Evolutionary conservation across 2,329 filamentous ascomycete species (phyloP).

Genomic region (Zopfia rhizophila): DNA sequence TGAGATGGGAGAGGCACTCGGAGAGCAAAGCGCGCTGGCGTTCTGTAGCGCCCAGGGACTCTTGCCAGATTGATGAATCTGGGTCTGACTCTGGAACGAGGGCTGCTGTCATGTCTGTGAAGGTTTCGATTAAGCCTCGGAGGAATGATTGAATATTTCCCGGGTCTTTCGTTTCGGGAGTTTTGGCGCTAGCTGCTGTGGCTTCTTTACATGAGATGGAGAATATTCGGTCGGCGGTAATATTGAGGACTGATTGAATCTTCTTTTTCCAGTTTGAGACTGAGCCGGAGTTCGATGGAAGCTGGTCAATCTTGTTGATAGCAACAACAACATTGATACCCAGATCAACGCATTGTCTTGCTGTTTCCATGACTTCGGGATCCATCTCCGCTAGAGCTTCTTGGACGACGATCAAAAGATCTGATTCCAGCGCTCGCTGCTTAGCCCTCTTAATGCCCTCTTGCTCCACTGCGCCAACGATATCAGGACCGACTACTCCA

Average conservation of each 20-base stretch:
- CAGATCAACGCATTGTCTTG: conserved; percentile 59
- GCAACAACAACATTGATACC: conserved; percentile 67
- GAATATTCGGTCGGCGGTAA: conserved; percentile 59
- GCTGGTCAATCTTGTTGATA: conserved; percentile 70
- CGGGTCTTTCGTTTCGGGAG: conserved; percentile 55
- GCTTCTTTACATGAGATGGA: conserved; percentile 79
- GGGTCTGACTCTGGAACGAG: conserved; percentile 53
- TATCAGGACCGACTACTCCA: conserved; percentile 36
- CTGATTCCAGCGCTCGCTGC: conserved; percentile 81
- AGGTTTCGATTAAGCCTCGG: conserved; percentile 71
- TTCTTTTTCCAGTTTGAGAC: conserved; percentile 31
- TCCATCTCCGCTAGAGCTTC: conserved; percentile 75
- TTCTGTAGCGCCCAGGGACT: conserved; percentile 89
- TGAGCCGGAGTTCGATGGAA: conserved; percentile 45
- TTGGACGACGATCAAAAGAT: conserved; percentile 81
- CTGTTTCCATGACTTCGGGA: conserved; percentile 67
- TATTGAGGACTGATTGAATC: conserved; percentile 32
- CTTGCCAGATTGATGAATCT: conserved; percentile 77
- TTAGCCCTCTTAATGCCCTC: conserved; percentile 92
- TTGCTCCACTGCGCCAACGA: conserved; percentile 79
- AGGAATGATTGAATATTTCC: conserved; percentile 77
- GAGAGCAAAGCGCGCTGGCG: conserved; percentile 85
- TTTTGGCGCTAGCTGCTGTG: conserved; percentile 31
- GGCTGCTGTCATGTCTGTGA: conserved; percentile 74
- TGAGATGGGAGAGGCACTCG: conserved; percentile 76